These are phyloP conservation scores for Paraphysoderma sedebokerense DNA, from an alignment of 371 early-diverging fungal species.

Conservation along the genomic window DNA sequence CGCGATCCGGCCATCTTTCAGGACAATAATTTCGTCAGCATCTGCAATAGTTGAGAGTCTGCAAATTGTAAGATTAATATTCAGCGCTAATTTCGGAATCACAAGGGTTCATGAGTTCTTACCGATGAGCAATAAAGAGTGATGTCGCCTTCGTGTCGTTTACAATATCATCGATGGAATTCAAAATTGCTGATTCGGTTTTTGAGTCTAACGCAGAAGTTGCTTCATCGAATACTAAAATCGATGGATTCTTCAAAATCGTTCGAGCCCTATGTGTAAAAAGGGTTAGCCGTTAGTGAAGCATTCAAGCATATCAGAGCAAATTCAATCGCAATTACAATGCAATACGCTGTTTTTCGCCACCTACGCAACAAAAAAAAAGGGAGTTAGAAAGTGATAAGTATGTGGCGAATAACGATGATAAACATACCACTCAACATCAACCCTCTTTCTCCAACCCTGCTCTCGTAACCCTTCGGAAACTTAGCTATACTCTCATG, in stretches of 20 bases:
- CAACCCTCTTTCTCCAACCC: conserved; percentile 59
- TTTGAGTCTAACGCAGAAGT: conserved; percentile 83
- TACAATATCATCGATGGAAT: conserved; percentile 51
- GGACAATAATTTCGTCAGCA: conserved; percentile 61
- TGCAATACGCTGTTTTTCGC: conserved; percentile 63
- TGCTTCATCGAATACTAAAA: conserved; percentile 80
- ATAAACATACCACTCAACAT: conserved; percentile 47
- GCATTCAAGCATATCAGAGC: too few species aligned
- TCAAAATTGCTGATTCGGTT: conserved; percentile 69
- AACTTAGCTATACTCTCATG: conserved; percentile 40
- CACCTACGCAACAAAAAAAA: too few species aligned
- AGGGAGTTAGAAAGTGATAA: too few species aligned
- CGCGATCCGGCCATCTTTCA: conserved; percentile 38
- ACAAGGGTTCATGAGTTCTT: too few species aligned
- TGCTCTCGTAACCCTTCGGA: conserved; percentile 45
- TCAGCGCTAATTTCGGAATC: too few species aligned
- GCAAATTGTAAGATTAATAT: too few species aligned
- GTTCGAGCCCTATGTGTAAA: conserved; percentile 47
- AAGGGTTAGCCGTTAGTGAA: too few species aligned
- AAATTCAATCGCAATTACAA: too few species aligned
- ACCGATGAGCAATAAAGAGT: conserved; percentile 60
- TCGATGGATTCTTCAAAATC: conserved; percentile 56
- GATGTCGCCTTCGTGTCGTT: conserved; percentile 41
- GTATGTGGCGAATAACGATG: neutral
- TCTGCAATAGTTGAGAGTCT: conserved; percentile 59